phyloP scores from a whole-genome alignment of 2,329 filamentous ascomycete genomes.

The Xylaria sp. region DNA sequence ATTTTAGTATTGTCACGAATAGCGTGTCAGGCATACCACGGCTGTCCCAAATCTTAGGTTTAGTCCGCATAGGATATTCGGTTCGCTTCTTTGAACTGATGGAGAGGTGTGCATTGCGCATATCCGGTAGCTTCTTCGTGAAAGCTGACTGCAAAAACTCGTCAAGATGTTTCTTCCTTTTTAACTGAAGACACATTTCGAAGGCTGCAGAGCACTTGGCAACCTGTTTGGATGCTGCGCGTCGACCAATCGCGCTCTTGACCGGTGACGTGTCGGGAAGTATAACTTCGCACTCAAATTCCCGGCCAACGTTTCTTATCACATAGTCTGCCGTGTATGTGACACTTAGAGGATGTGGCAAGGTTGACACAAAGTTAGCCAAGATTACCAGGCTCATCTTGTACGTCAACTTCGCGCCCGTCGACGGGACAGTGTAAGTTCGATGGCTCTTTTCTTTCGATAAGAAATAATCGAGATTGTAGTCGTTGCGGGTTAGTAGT shows the following conservation, averaged over 20 bases:
- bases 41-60: slow-evolving; percentile 72
- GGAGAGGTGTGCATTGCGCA: slow-evolving; percentile 86
- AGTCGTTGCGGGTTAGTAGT: slow-evolving; percentile 62
- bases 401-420: slow-evolving; percentile 80
- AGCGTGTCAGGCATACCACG: slow-evolving; percentile 55
- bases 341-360: slow-evolving; percentile 53
- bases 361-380: slow-evolving; percentile 70
- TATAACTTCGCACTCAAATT: slow-evolving; percentile 76
- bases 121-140: slow-evolving; percentile 70
- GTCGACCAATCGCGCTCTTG: slow-evolving; percentile 63
- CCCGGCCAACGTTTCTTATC: slow-evolving; percentile 55
- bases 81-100: slow-evolving; percentile 76
- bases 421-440: slow-evolving; percentile 62
- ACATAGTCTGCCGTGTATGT: slow-evolving; percentile 59
- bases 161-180: slow-evolving; percentile 69
- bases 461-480: slow-evolving; percentile 58
- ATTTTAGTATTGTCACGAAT: slow-evolving; percentile 62
- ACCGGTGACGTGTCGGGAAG: slow-evolving; percentile 77
- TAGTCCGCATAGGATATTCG: slow-evolving; percentile 76
- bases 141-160: slow-evolving; percentile 74
- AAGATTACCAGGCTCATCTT: slow-evolving; percentile 72
- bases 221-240: slow-evolving; percentile 69
- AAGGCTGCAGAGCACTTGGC: slow-evolving; percentile 92
- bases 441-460: slow-evolving; percentile 52
- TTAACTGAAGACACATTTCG: slow-evolving; percentile 73